Base-by-base conservation (phyloP, 2,329 filamentous ascomycete genomes). In the Aspergillus fijiensis region DNA sequence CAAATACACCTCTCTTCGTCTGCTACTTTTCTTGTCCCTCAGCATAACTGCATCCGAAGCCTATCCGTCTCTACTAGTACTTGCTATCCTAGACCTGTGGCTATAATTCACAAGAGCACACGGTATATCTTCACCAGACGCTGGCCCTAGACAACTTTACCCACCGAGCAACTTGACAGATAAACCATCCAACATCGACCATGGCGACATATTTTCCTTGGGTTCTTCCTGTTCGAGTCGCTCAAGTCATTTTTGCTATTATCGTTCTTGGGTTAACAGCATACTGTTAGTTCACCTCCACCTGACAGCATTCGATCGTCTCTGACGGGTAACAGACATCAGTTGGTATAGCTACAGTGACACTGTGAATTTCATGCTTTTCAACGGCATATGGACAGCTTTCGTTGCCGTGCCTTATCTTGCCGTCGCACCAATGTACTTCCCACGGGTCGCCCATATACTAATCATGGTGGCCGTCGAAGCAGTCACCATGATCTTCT, bases 401-500 rank as follows among this genome's bases (percentile, higher is more conserved):
- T 82, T 95, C 63, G 78, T 88, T 4, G 79, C 80, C 1, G 81
- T 94, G 35, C 74, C 84, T 57, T 94, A 92, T 75, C 83, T 96
- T 61, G 81, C 87, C 68, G 63, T 93, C 53, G 81, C 87, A 2
- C 90, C 90, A 1, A 78, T 84, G 49, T 87, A 87, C 76, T 80
- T 87, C 68, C 81, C 84, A 3, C 79, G 79, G 25, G 68, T 86
- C 11, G 87, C 87, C 68, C 86, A 91, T 74, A 84, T 82, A 55
- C 85, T 86, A 54, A 85, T 82, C 49, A 84, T 92, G 16, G 79
- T 93, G 19, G 87, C 70, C 1, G 81, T 91, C 33, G 90, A 96
- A 70, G 81, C 80, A 51, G 66, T 95, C 25, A 95, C 91, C 10
- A 88, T 89, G 78, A 82, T 96, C 59, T 96, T 96, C 80, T 96